phyloP scores from a whole-genome alignment of 2,329 filamentous ascomycete species.

The Trichothecium sympodiale region DNA sequence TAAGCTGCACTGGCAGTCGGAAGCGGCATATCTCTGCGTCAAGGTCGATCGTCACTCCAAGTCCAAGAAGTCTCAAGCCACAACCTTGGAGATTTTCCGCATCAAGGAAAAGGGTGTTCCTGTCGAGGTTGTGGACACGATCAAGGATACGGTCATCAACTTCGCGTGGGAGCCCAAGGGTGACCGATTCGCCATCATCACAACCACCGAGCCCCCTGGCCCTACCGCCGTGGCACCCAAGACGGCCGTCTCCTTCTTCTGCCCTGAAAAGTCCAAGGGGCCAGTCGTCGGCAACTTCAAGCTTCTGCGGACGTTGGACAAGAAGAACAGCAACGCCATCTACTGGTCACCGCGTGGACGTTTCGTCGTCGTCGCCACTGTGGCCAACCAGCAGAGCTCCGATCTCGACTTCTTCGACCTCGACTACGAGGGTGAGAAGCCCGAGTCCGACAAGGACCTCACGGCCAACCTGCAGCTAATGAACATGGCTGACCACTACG shows the following conservation, averaged over 20 bases:
- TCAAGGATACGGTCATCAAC: conserved; percentile 99
- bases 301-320: conserved; percentile 87
- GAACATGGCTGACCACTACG: conserved; percentile 91
- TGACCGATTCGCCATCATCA: conserved; percentile 94
- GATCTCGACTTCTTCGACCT: conserved; percentile 97
- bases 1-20: conserved; percentile 98
- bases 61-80: conserved; percentile 95
- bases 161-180: conserved; percentile 99
- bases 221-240: conserved; percentile 80
- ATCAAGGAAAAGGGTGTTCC: conserved; percentile 95
- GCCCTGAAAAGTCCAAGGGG: conserved; percentile 87
- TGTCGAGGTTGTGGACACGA: conserved; percentile 91
- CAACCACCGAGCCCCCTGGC: conserved; percentile 71
- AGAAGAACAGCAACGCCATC: conserved; percentile 99
- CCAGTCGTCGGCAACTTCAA: conserved; percentile 82
- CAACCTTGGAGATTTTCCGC: conserved; percentile 96
- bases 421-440: conserved; percentile 95
- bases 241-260: conserved; percentile 92
- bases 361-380: conserved; percentile 89
- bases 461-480: conserved; percentile 91
- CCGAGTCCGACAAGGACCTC: conserved; percentile 84
- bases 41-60: conserved; percentile 99
- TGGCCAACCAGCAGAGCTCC: conserved; percentile 84
- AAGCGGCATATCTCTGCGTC: conserved; percentile 87
- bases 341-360: conserved; percentile 97